Conservation (phyloP, 352 stramenopile genomes). For the Nothophytophthora sp. region DNA sequence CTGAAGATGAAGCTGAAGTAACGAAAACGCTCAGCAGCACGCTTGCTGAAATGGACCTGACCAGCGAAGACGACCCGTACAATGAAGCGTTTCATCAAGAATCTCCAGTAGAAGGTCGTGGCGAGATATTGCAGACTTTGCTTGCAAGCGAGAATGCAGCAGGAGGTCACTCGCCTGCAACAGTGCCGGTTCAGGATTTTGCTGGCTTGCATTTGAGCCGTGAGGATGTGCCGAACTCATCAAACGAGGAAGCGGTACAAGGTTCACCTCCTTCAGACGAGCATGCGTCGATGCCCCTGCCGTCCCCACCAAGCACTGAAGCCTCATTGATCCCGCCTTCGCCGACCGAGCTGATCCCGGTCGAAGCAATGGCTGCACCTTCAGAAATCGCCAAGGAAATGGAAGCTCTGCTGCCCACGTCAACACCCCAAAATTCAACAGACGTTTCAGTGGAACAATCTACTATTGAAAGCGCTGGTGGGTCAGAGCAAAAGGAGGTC, state of each 20-base stretch:
- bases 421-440: neutral
- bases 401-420: no score
- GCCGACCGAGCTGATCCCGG: no score
- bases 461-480: neutral
- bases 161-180: neutral
- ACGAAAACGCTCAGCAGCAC: constrained; percentile 5
- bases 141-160: neutral
- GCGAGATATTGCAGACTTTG: neutral
- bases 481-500: neutral
- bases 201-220: neutral
- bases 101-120: neutral
- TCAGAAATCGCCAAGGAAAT: no score
- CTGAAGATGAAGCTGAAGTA: constrained; percentile 11
- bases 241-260: constrained; percentile 10
- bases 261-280: neutral
- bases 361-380: no score
- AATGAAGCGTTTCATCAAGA: neutral
- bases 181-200: neutral
- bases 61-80: neutral
- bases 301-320: no score
- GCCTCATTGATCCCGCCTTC: no score
- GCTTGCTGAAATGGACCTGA: constrained; percentile 22
- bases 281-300: no score
- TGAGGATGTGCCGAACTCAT: neutral
- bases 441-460: neutral